Base-by-base conservation (phyloP, 768 basidiomycete genomes). In the Boletellus emodensis region DNA sequence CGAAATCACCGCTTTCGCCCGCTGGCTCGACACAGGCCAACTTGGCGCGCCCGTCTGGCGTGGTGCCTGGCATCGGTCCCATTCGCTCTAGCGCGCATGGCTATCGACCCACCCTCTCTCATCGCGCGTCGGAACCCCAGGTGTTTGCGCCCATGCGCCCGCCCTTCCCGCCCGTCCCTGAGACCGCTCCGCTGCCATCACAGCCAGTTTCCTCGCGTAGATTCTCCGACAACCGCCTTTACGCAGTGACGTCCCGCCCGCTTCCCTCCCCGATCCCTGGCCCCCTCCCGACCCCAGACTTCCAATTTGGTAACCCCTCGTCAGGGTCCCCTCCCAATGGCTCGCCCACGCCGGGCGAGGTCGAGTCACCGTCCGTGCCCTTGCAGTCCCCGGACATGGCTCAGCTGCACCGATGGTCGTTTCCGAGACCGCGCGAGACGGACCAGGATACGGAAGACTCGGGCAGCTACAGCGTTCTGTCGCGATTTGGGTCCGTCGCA, bases 221-320 rank as follows among this genome's bases (percentile, higher is more conserved):
- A 47, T 54, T 56, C 33, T 65, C 80, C 40, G 81, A 82, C 52
- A 76, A 77, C 52, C 71, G 70, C 13, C 63, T 79, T 6, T 81
- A 75, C 56, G 66, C 78, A 6, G 61, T 80, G 48, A 70, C 76
- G 26, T 71, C 78, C 7, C 77, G 83, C 34, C 59, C 72, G 64
- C 75, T 40, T 72, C 72, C 50, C 65, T 81, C 53, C 68, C 81
- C 67, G 2, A 70, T 70, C 45, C 67, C 67, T 9, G 83, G 83
- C 3, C 83, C 83, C 5, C 71, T 85, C 15, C 83, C 83, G 2
- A 73, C 75, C 5, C 81, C 81, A 36, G 77, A 76, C 48, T 85
- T 81, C 70, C 80, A 80, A 40, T 85, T 85, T 55, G 83, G 83
- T 51, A 75, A 76, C 10, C 79, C 83, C 26, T 78, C 71, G 44